Evolutionary conservation across 306 rosid genomes (phyloP), one percentile per base, ranked within the genome.

Genomic region (Vigna radiata): DNA sequence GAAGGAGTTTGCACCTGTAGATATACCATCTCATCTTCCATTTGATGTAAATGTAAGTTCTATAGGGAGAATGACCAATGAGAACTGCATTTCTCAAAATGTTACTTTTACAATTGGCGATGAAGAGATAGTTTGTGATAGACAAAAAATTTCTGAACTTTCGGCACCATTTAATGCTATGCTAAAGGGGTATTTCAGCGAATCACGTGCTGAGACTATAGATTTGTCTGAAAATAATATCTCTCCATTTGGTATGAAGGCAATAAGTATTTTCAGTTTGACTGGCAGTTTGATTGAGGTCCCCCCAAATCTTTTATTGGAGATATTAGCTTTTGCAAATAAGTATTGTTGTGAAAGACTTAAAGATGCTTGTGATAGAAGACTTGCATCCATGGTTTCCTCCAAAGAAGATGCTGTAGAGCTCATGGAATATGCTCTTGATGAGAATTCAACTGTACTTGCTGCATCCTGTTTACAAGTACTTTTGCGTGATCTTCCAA

Each of bases 161-260:
- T 90, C 96, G 7, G 89, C 82, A 23, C 96, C 98, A 43, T 94
- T 94, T 85, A 88, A 77, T 73, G 90, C 98, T 77, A 94, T 94
- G 98, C 96, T 94, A 5, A 94, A 90, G 76, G 98, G 98, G 31
- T 77, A 86, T 75, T 94, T 94, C 88, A 86, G 91, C 8, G 98
- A 94, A 79, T 94, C 98, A 53, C 82, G 83, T 17, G 73, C 86
- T 6, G 89, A 90, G 79, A 88, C 80, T 52, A 83, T 94, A 78
- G 98, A 94, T 87, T 82, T 94, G 77, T 91, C 98, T n/a, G 91
- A 86, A 66, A 94, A 91, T 82, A 84, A 89, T 74, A 87, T 94
- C 77, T 90, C 92, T 44, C 82, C 89, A 62, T 66, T 79, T 5
- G 98, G 96, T 66, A 85, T 91, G 97, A 86, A 77, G 79, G 91